phyloP scores from a whole-genome alignment of 345 rosid species.

The Corchorus capsularis region DNA sequence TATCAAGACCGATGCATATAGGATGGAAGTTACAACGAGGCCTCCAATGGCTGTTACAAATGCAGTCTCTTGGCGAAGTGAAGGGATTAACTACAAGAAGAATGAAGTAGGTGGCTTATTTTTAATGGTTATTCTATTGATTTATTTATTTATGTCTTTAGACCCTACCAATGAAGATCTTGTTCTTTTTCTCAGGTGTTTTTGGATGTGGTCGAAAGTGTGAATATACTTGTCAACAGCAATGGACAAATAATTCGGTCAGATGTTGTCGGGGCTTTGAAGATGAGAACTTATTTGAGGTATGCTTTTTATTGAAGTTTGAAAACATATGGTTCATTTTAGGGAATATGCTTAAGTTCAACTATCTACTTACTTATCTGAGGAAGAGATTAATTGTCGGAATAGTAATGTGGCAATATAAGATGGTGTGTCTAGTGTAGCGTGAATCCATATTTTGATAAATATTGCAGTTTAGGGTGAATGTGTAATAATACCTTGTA shows the following conservation, averaged over 20 bases:
- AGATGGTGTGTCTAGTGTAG: constrained; percentile 5
- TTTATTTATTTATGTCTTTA: constrained; percentile 21
- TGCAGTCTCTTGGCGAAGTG: constrained; percentile 98
- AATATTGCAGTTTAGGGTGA: constrained; percentile 5
- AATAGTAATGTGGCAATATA: background rate
- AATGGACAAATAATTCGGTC: constrained; percentile 93
- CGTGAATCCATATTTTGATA: background rate
- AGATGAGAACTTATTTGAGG: constrained; percentile 98
- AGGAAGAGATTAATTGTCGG: background rate
- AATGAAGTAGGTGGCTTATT: constrained; percentile 64
- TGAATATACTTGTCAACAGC: constrained; percentile 94
- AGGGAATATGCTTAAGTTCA: constrained; percentile 3
- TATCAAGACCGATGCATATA: constrained; percentile 96
- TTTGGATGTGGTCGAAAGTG: constrained; percentile 93
- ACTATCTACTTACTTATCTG: background rate
- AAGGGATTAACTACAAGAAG: constrained; percentile 87
- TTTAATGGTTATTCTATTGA: background rate
- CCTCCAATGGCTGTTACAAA: constrained; percentile 99
- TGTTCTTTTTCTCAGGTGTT: constrained; percentile 61
- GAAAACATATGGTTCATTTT: background rate
- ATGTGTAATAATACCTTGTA: constrained; percentile 15
- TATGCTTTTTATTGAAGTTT: constrained; percentile 28
- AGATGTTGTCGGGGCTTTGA: constrained; percentile 95
- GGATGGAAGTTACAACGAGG: constrained; percentile 93
- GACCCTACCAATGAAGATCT: constrained; percentile 12